Conservation (phyloP, 768 basidiomycete species). For the Suillus paluster region DNA sequence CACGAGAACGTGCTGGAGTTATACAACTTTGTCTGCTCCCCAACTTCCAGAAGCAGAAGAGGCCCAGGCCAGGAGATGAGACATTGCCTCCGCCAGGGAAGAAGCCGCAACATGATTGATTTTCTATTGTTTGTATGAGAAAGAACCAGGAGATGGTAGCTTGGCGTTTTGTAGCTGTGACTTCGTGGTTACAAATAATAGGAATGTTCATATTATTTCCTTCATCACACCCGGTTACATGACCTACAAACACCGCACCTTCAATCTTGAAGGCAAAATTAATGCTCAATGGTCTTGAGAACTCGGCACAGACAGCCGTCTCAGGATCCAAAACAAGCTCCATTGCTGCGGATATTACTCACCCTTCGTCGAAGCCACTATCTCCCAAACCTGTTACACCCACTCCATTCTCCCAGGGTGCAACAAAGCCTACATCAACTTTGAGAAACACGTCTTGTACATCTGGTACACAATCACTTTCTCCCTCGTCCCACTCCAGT, state of each 20-base stretch:
- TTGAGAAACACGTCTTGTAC: slow-evolving; percentile 57
- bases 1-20: background rate
- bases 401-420: slow-evolving; percentile 75
- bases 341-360: slow-evolving; percentile 83
- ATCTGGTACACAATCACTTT: slow-evolving; percentile 73
- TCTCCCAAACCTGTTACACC: slow-evolving; percentile 75
- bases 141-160: no score
- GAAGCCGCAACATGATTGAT: background rate
- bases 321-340: slow-evolving; percentile 74
- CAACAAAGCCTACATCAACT: slow-evolving; percentile 63
- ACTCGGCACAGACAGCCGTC: slow-evolving; percentile 61
- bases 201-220: background rate
- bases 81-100: background rate
- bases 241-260: slow-evolving; percentile 72
- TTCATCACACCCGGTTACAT: slow-evolving; percentile 79
- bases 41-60: background rate
- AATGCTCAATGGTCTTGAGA: slow-evolving; percentile 75
- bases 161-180: background rate
- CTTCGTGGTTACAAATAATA: background rate
- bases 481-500: slow-evolving; percentile 67
- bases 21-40: background rate
- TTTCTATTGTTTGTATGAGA: no score
- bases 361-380: slow-evolving; percentile 80
- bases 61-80: background rate
- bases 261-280: slow-evolving; percentile 84